Conservation (phyloP, 257 asterid species). For the Henckelia pumila region DNA sequence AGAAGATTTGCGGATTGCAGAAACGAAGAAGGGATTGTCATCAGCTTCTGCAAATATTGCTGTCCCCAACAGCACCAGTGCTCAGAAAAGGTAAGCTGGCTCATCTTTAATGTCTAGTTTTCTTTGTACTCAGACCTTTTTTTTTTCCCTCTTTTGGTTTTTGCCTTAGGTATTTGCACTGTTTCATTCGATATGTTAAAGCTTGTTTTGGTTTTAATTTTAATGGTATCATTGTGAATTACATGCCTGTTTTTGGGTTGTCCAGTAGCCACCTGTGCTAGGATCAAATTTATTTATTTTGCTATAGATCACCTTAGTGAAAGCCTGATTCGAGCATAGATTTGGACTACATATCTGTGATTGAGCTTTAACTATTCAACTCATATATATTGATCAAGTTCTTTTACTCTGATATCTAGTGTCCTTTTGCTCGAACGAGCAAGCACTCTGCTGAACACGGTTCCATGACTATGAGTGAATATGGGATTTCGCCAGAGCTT, state of each 20-base stretch:
- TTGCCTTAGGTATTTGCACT: constrained; percentile 57
- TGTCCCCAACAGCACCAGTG: constrained; percentile 53
- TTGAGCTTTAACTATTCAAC: background rate
- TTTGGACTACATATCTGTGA: background rate
- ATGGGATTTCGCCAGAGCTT: too few relatives aligned
- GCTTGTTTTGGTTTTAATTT: too few relatives aligned
- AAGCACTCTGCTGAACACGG: too few relatives aligned
- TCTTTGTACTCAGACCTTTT: constrained; percentile 27
- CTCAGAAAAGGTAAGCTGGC: constrained; percentile 91
- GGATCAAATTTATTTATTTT: too few relatives aligned
- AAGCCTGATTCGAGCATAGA: background rate
- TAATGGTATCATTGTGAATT: too few relatives aligned
- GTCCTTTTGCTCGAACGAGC: background rate
- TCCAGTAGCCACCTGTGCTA: too few relatives aligned
- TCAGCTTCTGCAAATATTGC: constrained; percentile 56
- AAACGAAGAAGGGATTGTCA: constrained; percentile 61
- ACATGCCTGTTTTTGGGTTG: background rate
- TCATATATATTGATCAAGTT: background rate
- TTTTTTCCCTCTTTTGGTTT: constrained; percentile 3
- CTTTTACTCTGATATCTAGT: background rate
- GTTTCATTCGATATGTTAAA: too few relatives aligned
- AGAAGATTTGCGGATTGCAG: constrained; percentile 45
- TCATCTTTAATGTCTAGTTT: constrained; percentile 35
- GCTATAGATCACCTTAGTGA: background rate
- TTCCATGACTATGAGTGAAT: too few relatives aligned